These are phyloP conservation scores for Erodium texanum DNA, from an alignment of 441 rosid species.

Conservation along the genomic window DNA sequence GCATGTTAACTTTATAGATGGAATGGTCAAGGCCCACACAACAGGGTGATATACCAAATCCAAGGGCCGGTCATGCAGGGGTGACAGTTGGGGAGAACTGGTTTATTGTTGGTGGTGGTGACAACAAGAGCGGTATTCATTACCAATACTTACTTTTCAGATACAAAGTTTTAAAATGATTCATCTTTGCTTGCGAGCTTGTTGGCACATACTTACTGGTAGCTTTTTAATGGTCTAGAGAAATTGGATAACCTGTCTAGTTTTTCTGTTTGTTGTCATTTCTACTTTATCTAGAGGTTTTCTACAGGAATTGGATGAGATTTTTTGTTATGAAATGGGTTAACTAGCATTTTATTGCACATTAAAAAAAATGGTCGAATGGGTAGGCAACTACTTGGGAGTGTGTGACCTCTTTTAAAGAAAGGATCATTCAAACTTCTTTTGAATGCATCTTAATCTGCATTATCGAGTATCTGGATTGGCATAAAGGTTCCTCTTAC, in stretches of 20 bases:
- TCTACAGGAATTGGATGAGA: too few relatives aligned
- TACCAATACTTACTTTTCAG: slow-evolving; percentile 15
- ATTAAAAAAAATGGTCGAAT: not conserved
- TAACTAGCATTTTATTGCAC: not conserved
- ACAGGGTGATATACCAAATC: slow-evolving; percentile 83
- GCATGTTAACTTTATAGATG: slow-evolving; percentile 46
- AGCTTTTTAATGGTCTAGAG: not conserved
- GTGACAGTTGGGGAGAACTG: slow-evolving; percentile 94
- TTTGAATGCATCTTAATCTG: not conserved
- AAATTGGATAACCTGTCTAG: not conserved
- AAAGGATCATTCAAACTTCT: not conserved
- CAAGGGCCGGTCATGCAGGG: slow-evolving; percentile 97
- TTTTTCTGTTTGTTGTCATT: not conserved
- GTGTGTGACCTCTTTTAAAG: not conserved
- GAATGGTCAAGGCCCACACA: slow-evolving; percentile 95
- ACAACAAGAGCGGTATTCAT: slow-evolving; percentile 82
- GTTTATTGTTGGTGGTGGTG: slow-evolving; percentile 98
- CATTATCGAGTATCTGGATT: not conserved
- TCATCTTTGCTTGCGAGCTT: slow-evolving; percentile 2
- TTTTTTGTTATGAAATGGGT: not conserved
- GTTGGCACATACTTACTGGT: not conserved
- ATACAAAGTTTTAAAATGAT: slow-evolving; percentile 4
- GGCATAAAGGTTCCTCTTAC: not conserved
- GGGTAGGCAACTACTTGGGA: not conserved
- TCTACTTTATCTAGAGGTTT: not conserved